Evolutionary conservation across 306 rosid species (phyloP), one percentile per base, ranked within the genome.

Genomic region (Trifolium pratense): DNA sequence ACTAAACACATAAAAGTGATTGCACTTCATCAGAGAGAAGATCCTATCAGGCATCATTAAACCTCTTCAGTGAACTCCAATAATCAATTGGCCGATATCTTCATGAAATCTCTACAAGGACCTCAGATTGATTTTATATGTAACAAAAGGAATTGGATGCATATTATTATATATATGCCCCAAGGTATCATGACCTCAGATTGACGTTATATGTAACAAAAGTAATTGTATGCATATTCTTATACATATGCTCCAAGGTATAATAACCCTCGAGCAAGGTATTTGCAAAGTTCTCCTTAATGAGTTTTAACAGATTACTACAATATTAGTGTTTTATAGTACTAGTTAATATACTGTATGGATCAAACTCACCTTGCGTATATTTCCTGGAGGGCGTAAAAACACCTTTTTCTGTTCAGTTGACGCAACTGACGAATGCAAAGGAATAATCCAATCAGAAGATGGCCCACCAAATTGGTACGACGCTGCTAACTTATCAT

Each of bases 381-480:
- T 85, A 82, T 72, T 87, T 71, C 78, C 81, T 42, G 96, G 97
- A 79, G 98, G 94, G 66, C 84, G 86, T 77, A 88, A 75, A 85
- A 93, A 93, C 55, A 81, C 98, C 84, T 79, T 89, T 85, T 89
- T 91, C 70, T 91, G 98, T 55, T 93, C 94, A 51, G 68, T 82
- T 66, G 98, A 85, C 55, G 92, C 88, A 60, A 93, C 79, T 0
- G 91, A 83, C 48, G 97, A 93, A 85, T 93, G 98, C 68, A 93
- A 80, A 12, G 97, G 96, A 80, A 91, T 90, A 81, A 93, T 79
- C 98, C 98, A 93, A 67, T 91, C 96, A 66, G 97, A 86, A 86
- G 97, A 88, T 18, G 76, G 89, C 74, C 97, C 94, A 71, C 97
- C 92, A 83, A 93, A 93, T 71, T 85, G 94, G 80, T 87, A 88